Base-by-base conservation (phyloP, 1,284 basidiomycete species). In the Cryptococcus jaspeensis region DNA sequence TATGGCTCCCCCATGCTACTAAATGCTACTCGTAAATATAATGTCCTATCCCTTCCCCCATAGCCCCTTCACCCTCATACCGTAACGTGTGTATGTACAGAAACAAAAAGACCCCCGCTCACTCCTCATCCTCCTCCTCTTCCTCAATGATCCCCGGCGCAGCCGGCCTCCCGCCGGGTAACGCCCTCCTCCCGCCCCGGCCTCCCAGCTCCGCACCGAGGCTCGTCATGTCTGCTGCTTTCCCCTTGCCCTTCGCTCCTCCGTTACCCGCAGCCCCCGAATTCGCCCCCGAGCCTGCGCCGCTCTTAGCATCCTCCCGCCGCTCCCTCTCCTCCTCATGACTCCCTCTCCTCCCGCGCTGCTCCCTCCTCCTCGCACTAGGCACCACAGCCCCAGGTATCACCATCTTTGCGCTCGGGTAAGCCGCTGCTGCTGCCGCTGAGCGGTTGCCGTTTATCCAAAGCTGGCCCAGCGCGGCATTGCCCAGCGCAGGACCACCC, bases 101-200 rank as follows among this genome's bases (percentile, higher is more conserved):
- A n/a, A n/a, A n/a, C n/a, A n/a, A n/a, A n/a, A n/a, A n/a, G n/a
- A n/a, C n/a, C n/a, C n/a, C n/a, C 28, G 28, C 28, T 47, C 45
- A 49, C 50, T 60, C 52, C 50, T 63, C 64, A 43, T 67, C 63
- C 45, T 67, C 65, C 52, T 69, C 67, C 45, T 63, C 66, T 45
- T 69, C 67, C 43, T 69, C 67, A 37, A 63, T 59, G 12, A 67
- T 63, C 3, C 63, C 56, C 12, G 64, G 58, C 22, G 65, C 61
- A 28, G 59, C 58, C 13, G 60, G 51, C 23, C 56, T 28, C 18
- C 53, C 53, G 37, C 50, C 44, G 13, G 60, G 59, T 38, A 62
- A 40, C 13, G 55, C 58, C 13, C 55, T 51, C 35, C 56, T 55
- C 36, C 38, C 49, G 2, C 42, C 37, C 15, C 43, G 38, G 22